Evolutionary conservation across 1,284 basidiomycete species (phyloP), one percentile per base, ranked within the genome.

Genomic region (Malassezia pachydermatis): DNA sequence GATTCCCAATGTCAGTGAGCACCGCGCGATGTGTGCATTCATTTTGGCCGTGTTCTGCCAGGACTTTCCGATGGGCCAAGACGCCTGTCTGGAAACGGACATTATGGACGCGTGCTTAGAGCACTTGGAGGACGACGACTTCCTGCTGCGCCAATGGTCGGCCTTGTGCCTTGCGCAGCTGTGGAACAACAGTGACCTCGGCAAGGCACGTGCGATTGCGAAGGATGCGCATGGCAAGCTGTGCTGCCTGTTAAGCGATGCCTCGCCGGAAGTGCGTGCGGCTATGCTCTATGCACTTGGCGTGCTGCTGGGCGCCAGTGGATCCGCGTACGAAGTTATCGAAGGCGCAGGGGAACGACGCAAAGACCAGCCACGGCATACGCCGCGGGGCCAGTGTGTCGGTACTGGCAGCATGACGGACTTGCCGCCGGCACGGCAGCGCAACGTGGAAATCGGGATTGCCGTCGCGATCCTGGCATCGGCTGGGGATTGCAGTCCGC

Each of bases 21-120:
- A 98, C 73, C 87, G 89, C 52, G 92, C 92, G 0, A 98, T 98
- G 92, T 98, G 90, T 68, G 88, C 89, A 0, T 98, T 96, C 74
- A 90, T 96, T 61, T 81, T 98, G 19, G 80, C 86, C n/a, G 83
- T 89, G 23, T 83, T 95, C 52, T 84, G 86, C 47, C 83, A 92
- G 19, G 88, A 90, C 62, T 90, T 84, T 70, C 79, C 81, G 6
- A 79, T 79, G 0, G 92, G 89, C 2, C 90, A 98, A 73, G 79
- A 80, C 45, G 88, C 86, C 0, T 92, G 88, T 70, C 80, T 85
- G 73, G 78, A 80, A 49, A 85, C 88, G 57, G 78, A 82, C 22
- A 87, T 95, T 0, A 88, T 98, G 65, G 86, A 92, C 57, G 81
- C 84, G 45, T 95, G 90, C 70, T 82, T 87, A 46, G 81, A 85